phyloP scores from a whole-genome alignment of 768 basidiomycete genomes.

The Leccinellum rugosiceps region DNA sequence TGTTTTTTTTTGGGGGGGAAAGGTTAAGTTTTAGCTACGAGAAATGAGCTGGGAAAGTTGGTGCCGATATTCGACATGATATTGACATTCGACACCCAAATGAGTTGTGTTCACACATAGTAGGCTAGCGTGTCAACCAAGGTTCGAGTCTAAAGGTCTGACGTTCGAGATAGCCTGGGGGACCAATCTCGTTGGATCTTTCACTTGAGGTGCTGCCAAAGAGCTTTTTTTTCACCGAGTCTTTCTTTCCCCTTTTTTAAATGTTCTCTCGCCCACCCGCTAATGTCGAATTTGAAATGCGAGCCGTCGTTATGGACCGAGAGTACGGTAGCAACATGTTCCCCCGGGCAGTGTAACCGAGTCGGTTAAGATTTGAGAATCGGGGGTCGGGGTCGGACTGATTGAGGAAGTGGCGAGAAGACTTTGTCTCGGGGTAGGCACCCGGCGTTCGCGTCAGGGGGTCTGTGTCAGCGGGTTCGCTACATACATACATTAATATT shows the following conservation, averaged over 20 bases:
- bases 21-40: background rate
- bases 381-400: conserved; percentile 17
- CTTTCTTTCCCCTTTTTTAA: background rate
- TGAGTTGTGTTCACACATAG: too few relatives aligned
- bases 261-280: background rate
- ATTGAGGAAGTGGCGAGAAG: conserved; percentile 18
- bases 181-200: background rate
- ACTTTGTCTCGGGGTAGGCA: conserved; percentile 15
- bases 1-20: background rate
- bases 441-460: conserved; percentile 7
- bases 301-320: background rate
- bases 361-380: conserved; percentile 2
- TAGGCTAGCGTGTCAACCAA: too few relatives aligned
- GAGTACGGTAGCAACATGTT: background rate
- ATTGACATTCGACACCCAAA: background rate
- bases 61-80: background rate
- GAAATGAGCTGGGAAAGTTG: background rate
- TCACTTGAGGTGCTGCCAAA: background rate
- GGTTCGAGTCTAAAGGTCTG: too few relatives aligned
- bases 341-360: background rate
- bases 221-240: background rate
- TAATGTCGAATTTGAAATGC: background rate
- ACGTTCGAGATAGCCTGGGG: background rate
- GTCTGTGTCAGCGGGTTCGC: conserved; percentile 12
- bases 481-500: background rate